These are phyloP conservation scores for Tetrapisispora nanseiensis DNA, from an alignment of 805 yeast species.

Conservation along the genomic window DNA sequence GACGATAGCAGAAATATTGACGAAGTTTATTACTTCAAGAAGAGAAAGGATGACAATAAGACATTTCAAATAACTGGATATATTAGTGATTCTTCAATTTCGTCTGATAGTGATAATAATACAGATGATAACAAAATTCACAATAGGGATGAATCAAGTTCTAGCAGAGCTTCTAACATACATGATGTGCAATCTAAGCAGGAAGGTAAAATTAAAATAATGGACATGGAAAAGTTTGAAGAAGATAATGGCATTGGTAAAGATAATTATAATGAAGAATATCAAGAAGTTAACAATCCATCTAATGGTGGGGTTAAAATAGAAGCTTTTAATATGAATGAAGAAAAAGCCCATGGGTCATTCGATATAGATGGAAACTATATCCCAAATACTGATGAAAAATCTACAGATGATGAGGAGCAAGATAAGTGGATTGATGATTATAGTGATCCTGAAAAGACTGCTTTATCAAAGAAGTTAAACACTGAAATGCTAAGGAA, in stretches of 20 bases:
- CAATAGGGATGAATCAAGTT: neutral
- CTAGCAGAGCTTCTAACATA: too few relatives aligned
- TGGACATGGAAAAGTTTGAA: slow-evolving; percentile 24
- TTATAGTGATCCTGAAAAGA: slow-evolving; percentile 7
- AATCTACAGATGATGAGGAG: slow-evolving; percentile 22
- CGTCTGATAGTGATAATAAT: neutral
- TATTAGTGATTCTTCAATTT: slow-evolving; percentile 1
- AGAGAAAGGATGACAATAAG: neutral
- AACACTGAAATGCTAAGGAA: slow-evolving; percentile 9
- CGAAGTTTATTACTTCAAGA: neutral
- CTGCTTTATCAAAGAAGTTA: slow-evolving; percentile 9
- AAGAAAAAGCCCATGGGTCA: slow-evolving; percentile 41
- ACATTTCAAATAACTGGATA: neutral
- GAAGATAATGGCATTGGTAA: slow-evolving; percentile 6
- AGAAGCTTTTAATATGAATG: slow-evolving; percentile 43
- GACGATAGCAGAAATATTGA: neutral
- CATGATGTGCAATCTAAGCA: neutral
- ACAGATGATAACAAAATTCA: neutral
- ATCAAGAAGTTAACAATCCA: neutral
- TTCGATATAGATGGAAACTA: slow-evolving; percentile 46
- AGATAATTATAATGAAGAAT: neutral
- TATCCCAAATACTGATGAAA: slow-evolving; percentile 28
- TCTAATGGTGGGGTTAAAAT: slow-evolving; percentile 26
- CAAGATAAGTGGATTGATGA: slow-evolving; percentile 21
- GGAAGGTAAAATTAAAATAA: neutral